Evolutionary conservation across 768 basidiomycete species (phyloP), one percentile per base, ranked within the genome.

Genomic region (Rhodosporidiobolus odoratus): DNA sequence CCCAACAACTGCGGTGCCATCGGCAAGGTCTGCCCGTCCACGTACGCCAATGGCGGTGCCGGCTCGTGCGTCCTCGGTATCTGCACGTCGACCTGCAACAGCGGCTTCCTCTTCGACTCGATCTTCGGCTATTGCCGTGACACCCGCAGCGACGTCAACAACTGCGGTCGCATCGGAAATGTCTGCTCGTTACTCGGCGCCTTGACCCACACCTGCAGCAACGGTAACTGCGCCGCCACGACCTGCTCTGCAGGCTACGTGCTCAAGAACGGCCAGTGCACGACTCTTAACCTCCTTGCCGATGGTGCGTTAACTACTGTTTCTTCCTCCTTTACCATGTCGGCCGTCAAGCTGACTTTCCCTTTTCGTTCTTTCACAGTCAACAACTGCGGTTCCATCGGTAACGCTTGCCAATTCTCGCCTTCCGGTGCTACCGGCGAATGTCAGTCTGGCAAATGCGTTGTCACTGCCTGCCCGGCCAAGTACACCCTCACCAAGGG

Each of bases 1-100:
- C 12, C 56, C n/a, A 58, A 59, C 65, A 72, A 72, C 62, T 72
- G 71, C 65, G 69, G 69, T 25, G 13, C 32, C 37, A 37, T 58
- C 53, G 59, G 59, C 45, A 58, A 60, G 23, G 41, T 43, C 30
- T 73, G 72, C 61, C 58, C 67, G 9, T 40, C 66, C 17, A 32
- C 63, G 0, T 61, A 58, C 58, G 16, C 30, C 23, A 58, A 48
- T 60, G 67, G 72, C 21, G 63, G 58, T 3, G 45, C 71, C 12
- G 30, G 53, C 3, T 53, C 41, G 17, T 66, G 66, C 62, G 54
- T 57, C 43, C 27, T 13, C 52, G 60, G 58, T 7, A 17, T 4
- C 2, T 69, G 67, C 63, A 23, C 34, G 16, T 32, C 62, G 23
- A 40, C 52, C n/a, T 68, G 60, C 66, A 48, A 45, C 53, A 27